Conservation (phyloP, 257 asterid species). For the Schizonepeta tenuifolia region DNA sequence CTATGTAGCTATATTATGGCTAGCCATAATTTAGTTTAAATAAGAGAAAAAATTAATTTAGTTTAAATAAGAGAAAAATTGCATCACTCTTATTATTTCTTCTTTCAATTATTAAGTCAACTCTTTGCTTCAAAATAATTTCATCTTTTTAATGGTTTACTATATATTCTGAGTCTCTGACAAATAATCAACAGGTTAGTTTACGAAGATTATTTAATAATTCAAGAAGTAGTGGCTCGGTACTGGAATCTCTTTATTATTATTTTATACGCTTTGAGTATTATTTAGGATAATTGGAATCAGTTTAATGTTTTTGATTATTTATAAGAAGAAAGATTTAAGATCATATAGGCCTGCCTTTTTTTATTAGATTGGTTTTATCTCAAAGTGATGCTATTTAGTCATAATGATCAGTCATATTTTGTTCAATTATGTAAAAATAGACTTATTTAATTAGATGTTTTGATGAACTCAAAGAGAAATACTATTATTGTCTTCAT, state of each 20-base stretch:
- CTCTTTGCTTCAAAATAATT: slow-evolving; percentile 18
- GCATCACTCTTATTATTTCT: too few species aligned
- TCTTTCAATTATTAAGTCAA: slow-evolving; percentile 21
- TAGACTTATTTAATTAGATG: too few species aligned
- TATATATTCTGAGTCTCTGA: too few species aligned
- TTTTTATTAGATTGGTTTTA: not conserved
- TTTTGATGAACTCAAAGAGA: too few species aligned
- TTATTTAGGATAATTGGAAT: not conserved
- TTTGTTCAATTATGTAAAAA: too few species aligned
- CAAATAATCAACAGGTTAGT: not conserved
- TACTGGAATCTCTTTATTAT: not conserved
- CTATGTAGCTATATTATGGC: too few species aligned
- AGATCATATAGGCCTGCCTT: not conserved
- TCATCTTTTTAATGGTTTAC: not conserved
- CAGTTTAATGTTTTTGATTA: not conserved
- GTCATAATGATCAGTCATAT: too few species aligned
- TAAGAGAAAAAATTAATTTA: too few species aligned
- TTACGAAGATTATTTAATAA: not conserved
- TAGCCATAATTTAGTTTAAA: too few species aligned
- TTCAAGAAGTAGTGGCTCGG: slow-evolving; percentile 12
- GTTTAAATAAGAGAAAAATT: too few species aligned
- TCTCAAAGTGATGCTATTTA: too few species aligned
- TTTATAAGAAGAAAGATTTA: not conserved
- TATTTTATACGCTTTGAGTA: not conserved
- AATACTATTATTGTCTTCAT: too few species aligned